Conservation (phyloP, 176 grass and related monocot species). For the Ampelocalamus luodianensis region DNA sequence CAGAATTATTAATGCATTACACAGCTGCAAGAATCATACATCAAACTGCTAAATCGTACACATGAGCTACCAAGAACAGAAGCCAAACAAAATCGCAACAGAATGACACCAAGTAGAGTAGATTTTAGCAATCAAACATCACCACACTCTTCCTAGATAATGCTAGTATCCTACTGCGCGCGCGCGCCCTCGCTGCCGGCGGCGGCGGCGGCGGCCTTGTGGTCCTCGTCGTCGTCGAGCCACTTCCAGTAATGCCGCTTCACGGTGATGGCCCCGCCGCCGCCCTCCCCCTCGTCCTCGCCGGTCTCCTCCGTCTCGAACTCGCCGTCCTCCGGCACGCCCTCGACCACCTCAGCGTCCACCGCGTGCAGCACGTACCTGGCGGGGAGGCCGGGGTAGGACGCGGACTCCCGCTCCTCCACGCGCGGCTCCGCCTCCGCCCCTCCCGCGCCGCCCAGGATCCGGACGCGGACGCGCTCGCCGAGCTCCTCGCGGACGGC, state of each 20-base stretch:
- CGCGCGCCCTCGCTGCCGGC: background rate
- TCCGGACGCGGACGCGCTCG: constrained; percentile 49
- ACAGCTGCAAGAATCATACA: background rate
- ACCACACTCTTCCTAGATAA: background rate
- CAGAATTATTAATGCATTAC: background rate
- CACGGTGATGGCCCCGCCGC: constrained; percentile 53
- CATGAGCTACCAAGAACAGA: background rate
- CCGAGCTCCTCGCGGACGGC: constrained; percentile 82
- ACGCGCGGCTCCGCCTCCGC: constrained; percentile 44
- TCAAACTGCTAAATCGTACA: background rate
- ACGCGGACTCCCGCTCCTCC: constrained; percentile 74
- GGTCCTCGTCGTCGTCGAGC: constrained; percentile 35
- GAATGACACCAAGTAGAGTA: background rate
- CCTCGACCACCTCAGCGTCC: constrained; percentile 63
- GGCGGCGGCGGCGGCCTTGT: background rate
- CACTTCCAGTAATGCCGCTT: constrained; percentile 56
- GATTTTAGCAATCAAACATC: background rate
- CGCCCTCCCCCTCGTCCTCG: constrained; percentile 57
- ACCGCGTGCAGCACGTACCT: constrained; percentile 80
- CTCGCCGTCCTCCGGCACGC: constrained; percentile 67
- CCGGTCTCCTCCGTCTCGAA: constrained; percentile 89
- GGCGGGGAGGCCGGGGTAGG: constrained; percentile 71
- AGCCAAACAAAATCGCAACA: background rate
- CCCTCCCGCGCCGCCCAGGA: constrained; percentile 37
- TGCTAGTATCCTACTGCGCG: background rate